Percentiles rank a stretch among this genome's conserved stretches.
Conservation (phyloP, 2,329 filamentous ascomycete genomes). For the Colletotrichum scovillei region DNA sequence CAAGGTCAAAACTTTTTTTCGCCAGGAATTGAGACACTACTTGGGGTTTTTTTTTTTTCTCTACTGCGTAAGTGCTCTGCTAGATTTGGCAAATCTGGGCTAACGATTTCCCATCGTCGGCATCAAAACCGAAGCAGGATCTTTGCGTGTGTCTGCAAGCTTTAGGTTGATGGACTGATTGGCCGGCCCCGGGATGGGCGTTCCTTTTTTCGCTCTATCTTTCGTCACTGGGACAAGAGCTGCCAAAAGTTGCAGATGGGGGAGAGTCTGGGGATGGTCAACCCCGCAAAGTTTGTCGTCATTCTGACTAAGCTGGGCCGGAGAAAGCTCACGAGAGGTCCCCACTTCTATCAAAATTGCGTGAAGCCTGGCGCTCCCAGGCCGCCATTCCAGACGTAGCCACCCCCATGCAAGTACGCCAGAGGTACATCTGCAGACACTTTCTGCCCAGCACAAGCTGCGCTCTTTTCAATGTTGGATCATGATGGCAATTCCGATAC, state of each 20-base stretch:
- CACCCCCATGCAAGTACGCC: conserved; percentile 10
- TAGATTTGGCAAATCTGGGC: background rate
- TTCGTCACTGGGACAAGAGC: background rate
- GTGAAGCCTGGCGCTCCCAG: conserved; percentile 22
- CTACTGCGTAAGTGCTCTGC: background rate
- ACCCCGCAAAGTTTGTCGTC: conserved; percentile 36
- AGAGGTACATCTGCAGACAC: conserved; percentile 17
- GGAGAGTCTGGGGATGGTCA: conserved; percentile 19
- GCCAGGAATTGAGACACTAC: background rate
- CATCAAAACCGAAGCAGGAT: background rate
- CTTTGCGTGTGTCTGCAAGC: background rate
- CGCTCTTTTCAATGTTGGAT: conserved; percentile 14
- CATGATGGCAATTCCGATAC: conserved; percentile 17
- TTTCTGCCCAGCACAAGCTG: background rate
- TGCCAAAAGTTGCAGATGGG: background rate
- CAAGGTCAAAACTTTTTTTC: background rate
- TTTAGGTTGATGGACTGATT: conserved; percentile 11
- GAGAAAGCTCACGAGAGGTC: conserved; percentile 13
- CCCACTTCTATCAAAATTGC: conserved; percentile 33
- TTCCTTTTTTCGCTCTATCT: conserved; percentile 20
- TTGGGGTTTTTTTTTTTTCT: background rate
- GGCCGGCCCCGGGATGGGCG: background rate
- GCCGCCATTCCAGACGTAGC: conserved; percentile 18
- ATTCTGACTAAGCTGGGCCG: conserved; percentile 29
- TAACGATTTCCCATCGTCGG: background rate